Percentiles rank a stretch among this genome's conserved stretches.
Evolutionary conservation across 2,329 filamentous ascomycete genomes (phyloP).

Genomic region (Aspergillus caelatus): DNA sequence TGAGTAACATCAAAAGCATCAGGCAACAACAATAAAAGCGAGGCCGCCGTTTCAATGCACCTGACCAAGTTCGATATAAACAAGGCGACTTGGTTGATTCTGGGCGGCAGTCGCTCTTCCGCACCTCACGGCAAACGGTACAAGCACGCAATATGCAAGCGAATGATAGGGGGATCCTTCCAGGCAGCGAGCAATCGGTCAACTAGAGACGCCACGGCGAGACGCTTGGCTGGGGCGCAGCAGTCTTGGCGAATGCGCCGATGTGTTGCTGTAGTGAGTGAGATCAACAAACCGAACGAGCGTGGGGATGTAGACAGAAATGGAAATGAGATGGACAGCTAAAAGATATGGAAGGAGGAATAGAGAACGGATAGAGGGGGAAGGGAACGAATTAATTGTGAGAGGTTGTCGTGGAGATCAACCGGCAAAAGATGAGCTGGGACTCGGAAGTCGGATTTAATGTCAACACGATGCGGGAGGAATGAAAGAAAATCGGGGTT

Average conservation of each 20-base stretch:
- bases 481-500: not conserved
- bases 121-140: not conserved
- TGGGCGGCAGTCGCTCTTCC: not conserved
- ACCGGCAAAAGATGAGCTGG: not conserved
- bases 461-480: not conserved
- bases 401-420: slow-evolving; percentile 3
- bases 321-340: no score
- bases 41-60: not conserved
- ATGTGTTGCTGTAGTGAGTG: not conserved
- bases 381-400: not conserved
- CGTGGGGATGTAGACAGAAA: not conserved
- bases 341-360: not conserved
- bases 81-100: not conserved
- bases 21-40: slow-evolving; percentile 23
- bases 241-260: slow-evolving; percentile 11
- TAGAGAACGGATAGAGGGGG: not conserved
- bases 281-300: slow-evolving; percentile 1
- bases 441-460: not conserved
- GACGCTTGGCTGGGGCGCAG: slow-evolving; percentile 16
- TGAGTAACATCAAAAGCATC: slow-evolving; percentile 10
- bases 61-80: not conserved
- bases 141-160: slow-evolving; percentile 4
- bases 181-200: slow-evolving; percentile 4
- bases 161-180: slow-evolving; percentile 8
- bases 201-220: slow-evolving; percentile 4